phyloP scores from a whole-genome alignment of 768 basidiomycete species.

The Pleurotus eryngii region DNA sequence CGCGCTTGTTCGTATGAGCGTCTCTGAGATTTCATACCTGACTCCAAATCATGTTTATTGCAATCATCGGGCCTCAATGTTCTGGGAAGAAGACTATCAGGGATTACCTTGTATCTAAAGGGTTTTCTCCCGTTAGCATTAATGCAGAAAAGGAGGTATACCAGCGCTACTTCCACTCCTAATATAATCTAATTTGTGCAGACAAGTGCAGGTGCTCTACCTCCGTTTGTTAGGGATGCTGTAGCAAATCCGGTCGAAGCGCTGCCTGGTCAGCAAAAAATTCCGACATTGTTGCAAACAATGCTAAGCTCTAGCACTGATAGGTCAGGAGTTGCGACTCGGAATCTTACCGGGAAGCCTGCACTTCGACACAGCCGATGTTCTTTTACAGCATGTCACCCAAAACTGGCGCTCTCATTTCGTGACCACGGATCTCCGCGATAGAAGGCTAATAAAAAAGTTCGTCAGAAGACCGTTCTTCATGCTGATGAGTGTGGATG shows the following conservation, averaged over 20 bases:
- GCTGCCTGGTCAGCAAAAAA: no score
- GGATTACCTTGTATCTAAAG: slow-evolving; percentile 59
- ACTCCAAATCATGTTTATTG: slow-evolving; percentile 56
- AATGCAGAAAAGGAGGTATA: slow-evolving; percentile 1
- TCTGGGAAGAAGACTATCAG: slow-evolving; percentile 61
- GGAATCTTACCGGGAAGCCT: slow-evolving; percentile 15
- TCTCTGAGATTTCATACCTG: background rate
- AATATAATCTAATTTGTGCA: background rate
- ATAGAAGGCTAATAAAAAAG: slow-evolving; percentile 50
- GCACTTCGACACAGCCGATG: slow-evolving; percentile 42
- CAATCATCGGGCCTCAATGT: slow-evolving; percentile 59
- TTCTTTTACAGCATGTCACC: slow-evolving; percentile 74
- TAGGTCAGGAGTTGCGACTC: no score
- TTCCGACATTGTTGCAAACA: no score
- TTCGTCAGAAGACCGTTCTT: slow-evolving; percentile 91
- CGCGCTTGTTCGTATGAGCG: background rate
- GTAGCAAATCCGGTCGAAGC: no score
- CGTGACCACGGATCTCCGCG: slow-evolving; percentile 73
- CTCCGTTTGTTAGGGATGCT: no score
- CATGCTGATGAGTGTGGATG: slow-evolving; percentile 79
- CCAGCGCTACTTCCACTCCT: background rate
- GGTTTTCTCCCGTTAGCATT: slow-evolving; percentile 47
- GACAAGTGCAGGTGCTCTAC: no score
- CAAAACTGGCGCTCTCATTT: slow-evolving; percentile 76
- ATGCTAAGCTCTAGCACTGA: no score